These are phyloP conservation scores for Syzygium jambos DNA, from an alignment of 345 rosid genomes.

Conservation along the genomic window DNA sequence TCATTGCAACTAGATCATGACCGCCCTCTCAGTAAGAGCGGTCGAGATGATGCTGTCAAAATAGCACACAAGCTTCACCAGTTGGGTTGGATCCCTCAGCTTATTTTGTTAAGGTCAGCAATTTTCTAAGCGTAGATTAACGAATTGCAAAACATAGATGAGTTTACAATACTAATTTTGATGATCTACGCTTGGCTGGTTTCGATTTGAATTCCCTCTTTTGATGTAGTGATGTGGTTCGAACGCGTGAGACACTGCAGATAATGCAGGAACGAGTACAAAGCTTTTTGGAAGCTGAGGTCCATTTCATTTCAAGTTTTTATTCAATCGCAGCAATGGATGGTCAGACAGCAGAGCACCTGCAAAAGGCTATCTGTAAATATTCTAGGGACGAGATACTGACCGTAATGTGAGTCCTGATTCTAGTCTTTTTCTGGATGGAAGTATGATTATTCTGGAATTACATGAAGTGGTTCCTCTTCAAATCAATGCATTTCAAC, in stretches of 20 bases:
- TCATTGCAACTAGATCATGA: conserved; percentile 54
- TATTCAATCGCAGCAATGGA: conserved; percentile 97
- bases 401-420: conserved; percentile 69
- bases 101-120: conserved; percentile 64
- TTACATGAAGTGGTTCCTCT: not conserved
- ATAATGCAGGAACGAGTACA: conserved; percentile 85
- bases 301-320: conserved; percentile 83
- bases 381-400: conserved; percentile 56
- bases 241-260: conserved; percentile 68
- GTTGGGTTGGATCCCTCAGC: conserved; percentile 88
- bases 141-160: not conserved
- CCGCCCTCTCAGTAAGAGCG: conserved; percentile 69
- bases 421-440: not conserved
- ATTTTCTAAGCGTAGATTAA: not conserved
- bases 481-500: not conserved
- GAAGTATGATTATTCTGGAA: not conserved
- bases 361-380: conserved; percentile 57
- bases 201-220: not conserved
- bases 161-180: not conserved
- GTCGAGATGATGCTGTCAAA: conserved; percentile 54
- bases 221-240: conserved; percentile 59
- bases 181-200: not conserved
- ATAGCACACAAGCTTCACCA: conserved; percentile 56
- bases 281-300: conserved; percentile 59
- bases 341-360: conserved; percentile 92